Base-by-base conservation (phyloP, 208 protist genomes). In the Vickermania ingenoplastis region DNA sequence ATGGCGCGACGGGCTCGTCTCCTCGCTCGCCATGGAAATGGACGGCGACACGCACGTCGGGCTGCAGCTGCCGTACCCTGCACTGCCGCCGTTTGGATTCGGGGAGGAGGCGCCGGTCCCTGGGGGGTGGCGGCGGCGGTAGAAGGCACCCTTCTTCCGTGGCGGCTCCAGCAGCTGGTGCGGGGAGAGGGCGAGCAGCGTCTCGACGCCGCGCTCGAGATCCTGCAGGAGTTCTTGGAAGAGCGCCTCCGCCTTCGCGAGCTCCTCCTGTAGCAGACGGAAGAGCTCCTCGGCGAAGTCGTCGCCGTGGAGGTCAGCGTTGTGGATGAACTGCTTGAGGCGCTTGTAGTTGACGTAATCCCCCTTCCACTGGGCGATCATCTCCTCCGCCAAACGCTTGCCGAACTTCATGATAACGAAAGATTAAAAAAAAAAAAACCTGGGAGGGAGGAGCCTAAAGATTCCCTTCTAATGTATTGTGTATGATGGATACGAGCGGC, bases 341-440 rank as follows among this genome's bases (percentile, higher is more conserved):
- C 71, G 73, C 70, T 95, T 91, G 67, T 95, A 95, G 61, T 79
- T 83, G 30, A 95, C 83, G 69, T 95, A 95, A 62, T 73, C 84
- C 17, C 81, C 78, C n/a, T 62, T 64, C 85, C 89, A 95, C 59
- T 95, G 71, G 23, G 75, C 75, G 41, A 92, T 78, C 26, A 89
- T 79, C 67, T 95, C 84, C 57, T 92, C 82, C 51, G 79, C 69
- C 55, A 95, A 41, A 29, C 89, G 89, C 70, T 95, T 95, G 14
- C 89, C 89, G 61, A 95, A 95, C 81, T 95, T 95, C 89, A 95
- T 92, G 25, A 26, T 5, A 17, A 59, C 23, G 48, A 50, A 31
- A n/a, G n/a, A n/a, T 17, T 54, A 21, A 28, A 13, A 25, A 17
- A 54, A 54, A 54, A 17, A 54, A 54, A 54, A 13, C 11, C 11